Evolutionary conservation across 78 protist species (phyloP).

Genomic region (Diacronema lutheri): DNA sequence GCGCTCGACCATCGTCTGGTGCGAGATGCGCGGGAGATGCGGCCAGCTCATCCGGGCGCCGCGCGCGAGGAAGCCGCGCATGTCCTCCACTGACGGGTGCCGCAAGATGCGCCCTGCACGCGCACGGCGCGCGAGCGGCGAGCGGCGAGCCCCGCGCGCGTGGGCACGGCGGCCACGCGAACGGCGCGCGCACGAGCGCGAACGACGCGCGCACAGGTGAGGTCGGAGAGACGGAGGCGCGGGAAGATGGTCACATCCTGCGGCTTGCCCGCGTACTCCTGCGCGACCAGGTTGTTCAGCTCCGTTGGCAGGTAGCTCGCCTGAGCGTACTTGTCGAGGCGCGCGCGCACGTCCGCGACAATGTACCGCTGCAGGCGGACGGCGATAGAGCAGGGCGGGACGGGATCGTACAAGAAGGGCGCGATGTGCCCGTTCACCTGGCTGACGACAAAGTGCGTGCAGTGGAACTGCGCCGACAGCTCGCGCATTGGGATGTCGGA

Average conservation of each 20-base stretch:
- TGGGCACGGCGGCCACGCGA: too few species aligned
- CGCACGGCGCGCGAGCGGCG: too few species aligned
- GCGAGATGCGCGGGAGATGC: too few species aligned
- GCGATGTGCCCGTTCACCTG: neutral
- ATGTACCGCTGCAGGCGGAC: neutral
- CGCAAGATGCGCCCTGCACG: neutral
- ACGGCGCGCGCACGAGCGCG: too few species aligned
- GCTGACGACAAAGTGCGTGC: neutral
- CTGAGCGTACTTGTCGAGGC: neutral
- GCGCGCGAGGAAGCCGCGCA: neutral
- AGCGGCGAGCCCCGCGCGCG: too few species aligned
- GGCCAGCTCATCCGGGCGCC: too few species aligned
- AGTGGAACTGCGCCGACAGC: neutral
- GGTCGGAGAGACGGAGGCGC: neutral
- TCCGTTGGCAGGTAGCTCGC: neutral
- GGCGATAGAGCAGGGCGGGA: neutral
- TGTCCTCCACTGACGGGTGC: slow-evolving; percentile 1
- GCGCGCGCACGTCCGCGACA: neutral
- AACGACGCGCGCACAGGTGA: neutral
- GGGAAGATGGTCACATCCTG: neutral
- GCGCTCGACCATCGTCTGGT: too few species aligned
- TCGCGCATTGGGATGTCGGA: neutral
- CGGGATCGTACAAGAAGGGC: neutral
- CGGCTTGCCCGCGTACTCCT: neutral
- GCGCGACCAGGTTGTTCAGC: neutral